Percentiles rank a stretch among this genome's conserved stretches.
Evolutionary conservation across 306 rosid species (phyloP).

Genomic region (Cucumis melo): DNA sequence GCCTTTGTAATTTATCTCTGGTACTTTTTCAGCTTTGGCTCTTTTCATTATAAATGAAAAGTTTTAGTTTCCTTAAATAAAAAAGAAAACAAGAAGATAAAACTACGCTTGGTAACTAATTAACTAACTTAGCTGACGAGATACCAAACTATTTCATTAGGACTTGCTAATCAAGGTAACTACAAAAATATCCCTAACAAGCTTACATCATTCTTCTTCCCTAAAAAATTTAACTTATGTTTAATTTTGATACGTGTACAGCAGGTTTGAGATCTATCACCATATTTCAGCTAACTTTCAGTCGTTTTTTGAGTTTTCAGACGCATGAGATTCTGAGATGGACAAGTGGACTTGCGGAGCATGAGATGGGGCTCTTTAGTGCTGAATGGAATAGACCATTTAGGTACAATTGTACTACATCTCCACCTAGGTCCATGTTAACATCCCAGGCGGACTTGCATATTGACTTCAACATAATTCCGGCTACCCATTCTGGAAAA

Average conservation of each 20-base stretch:
- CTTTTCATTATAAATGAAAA: neutral
- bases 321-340: conserved; percentile 46
- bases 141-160: neutral
- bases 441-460: conserved; percentile 29
- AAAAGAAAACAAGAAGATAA: too few relatives aligned
- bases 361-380: conserved; percentile 57
- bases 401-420: conserved; percentile 24
- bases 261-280: conserved; percentile 14
- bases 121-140: neutral
- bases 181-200: neutral
- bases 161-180: neutral
- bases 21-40: neutral
- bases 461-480: conserved; percentile 42
- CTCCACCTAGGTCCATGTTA: conserved; percentile 25
- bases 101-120: neutral
- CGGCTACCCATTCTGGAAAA: conserved; percentile 41
- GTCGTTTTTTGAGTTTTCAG: conserved; percentile 45
- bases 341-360: conserved; percentile 35
- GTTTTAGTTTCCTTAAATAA: neutral
- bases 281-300: conserved; percentile 18
- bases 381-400: conserved; percentile 26
- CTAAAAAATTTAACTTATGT: neutral
- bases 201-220: neutral
- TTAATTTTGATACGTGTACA: conserved; percentile 1
- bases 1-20: too few relatives aligned